These are phyloP conservation scores for Kandelia obovata DNA, from an alignment of 345 rosid genomes.

Conservation along the genomic window DNA sequence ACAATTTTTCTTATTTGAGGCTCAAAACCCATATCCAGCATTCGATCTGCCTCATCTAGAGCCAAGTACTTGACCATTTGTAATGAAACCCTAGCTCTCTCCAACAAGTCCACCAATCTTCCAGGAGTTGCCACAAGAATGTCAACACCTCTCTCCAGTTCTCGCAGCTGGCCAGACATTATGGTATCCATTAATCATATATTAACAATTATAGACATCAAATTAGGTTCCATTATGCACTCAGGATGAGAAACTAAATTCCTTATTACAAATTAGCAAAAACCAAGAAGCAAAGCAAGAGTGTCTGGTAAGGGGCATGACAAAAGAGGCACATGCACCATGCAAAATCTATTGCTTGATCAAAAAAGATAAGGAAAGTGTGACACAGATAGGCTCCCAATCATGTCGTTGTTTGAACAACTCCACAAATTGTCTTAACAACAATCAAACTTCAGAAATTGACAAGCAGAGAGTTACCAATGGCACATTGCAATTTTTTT, in stretches of 20 bases:
- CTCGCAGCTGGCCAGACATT: slow-evolving; percentile 64
- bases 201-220: no score
- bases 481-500: no score
- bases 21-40: slow-evolving; percentile 99
- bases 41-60: slow-evolving; percentile 97
- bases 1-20: slow-evolving; percentile 99
- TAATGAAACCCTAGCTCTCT: slow-evolving; percentile 93
- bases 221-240: no score
- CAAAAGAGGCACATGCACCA: neutral
- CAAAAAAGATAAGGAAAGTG: neutral
- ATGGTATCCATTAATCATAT: neutral
- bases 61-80: slow-evolving; percentile 89
- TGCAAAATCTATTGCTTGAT: neutral
- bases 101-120: slow-evolving; percentile 88
- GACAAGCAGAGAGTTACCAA: neutral
- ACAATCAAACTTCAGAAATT: neutral
- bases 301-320: no score
- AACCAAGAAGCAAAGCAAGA: neutral
- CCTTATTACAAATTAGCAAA: no score
- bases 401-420: neutral
- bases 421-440: neutral
- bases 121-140: slow-evolving; percentile 99
- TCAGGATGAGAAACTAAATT: neutral
- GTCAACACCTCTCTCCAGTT: slow-evolving; percentile 95
- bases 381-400: neutral